Conservation (phyloP, 345 rosid species). For the Melastoma malabathricum region DNA sequence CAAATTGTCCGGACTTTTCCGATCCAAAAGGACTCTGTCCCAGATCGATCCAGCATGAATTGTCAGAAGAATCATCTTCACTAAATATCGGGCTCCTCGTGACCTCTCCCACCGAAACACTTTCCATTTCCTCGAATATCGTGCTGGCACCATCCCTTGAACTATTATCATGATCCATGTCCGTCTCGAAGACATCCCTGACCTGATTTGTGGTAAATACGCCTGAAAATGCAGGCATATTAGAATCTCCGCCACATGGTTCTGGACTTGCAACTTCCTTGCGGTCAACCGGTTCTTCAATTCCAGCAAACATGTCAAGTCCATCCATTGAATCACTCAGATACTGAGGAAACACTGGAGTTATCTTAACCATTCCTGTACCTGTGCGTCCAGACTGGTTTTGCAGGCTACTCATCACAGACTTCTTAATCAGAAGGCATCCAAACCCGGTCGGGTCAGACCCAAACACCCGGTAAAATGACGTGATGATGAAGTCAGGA, state of each 20-base stretch:
- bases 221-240: conserved; percentile 73
- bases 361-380: conserved; percentile 65
- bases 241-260: conserved; percentile 21
- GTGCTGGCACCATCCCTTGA: conserved; percentile 75
- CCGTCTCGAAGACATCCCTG: conserved; percentile 70
- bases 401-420: conserved; percentile 63
- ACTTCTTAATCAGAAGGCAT: conserved; percentile 74
- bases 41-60: conserved; percentile 58
- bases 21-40: conserved; percentile 62
- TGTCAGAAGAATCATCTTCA: conserved; percentile 55
- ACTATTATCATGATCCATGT: conserved; percentile 51
- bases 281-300: conserved; percentile 20
- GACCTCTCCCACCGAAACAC: conserved; percentile 65
- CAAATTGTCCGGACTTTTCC: conserved; percentile 26
- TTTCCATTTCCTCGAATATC: conserved; percentile 66
- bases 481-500: conserved; percentile 76
- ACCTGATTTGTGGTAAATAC: conserved; percentile 62
- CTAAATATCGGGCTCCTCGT: conserved; percentile 65
- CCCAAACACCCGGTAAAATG: conserved; percentile 67
- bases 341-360: conserved; percentile 53
- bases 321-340: conserved; percentile 72
- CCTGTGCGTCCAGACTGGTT: conserved; percentile 54
- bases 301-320: conserved; percentile 35
- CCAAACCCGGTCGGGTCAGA: conserved; percentile 82
- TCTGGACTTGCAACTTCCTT: conserved; percentile 29